Percentiles rank a stretch among this genome's conserved stretches.
phyloP scores from a whole-genome alignment of 805 yeast species.

The Starmerella vitae region DNA sequence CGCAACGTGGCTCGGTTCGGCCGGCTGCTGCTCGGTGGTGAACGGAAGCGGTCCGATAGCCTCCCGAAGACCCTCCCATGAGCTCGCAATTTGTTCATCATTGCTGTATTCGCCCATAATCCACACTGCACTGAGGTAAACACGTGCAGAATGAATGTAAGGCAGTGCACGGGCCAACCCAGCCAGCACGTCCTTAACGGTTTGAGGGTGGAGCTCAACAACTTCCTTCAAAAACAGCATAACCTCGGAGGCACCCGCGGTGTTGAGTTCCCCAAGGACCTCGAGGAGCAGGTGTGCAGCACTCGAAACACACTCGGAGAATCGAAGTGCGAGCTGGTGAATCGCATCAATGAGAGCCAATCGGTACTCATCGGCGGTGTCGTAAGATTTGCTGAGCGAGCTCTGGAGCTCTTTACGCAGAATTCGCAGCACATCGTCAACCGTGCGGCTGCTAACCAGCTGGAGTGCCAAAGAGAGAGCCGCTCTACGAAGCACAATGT shows the following conservation, averaged over 20 bases:
- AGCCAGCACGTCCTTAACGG: slow-evolving; percentile 49
- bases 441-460: slow-evolving; percentile 73
- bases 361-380: slow-evolving; percentile 73
- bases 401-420: slow-evolving; percentile 80
- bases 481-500: slow-evolving; percentile 76
- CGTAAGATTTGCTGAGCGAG: slow-evolving; percentile 50
- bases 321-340: slow-evolving; percentile 74
- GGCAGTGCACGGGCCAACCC: slow-evolving; percentile 52
- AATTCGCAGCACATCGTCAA: slow-evolving; percentile 82
- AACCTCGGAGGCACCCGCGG: slow-evolving; percentile 78
- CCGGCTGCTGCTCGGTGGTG: slow-evolving; percentile 28
- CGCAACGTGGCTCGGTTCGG: slow-evolving; percentile 27
- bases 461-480: slow-evolving; percentile 75
- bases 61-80: slow-evolving; percentile 77
- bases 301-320: slow-evolving; percentile 79
- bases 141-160: slow-evolving; percentile 70
- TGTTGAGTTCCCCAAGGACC: slow-evolving; percentile 65
- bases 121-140: slow-evolving; percentile 90
- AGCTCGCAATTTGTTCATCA: slow-evolving; percentile 60
- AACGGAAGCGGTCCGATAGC: slow-evolving; percentile 89
- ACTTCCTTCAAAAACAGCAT: slow-evolving; percentile 88
- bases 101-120: slow-evolving; percentile 82
- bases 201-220: slow-evolving; percentile 76
- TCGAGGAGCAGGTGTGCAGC: slow-evolving; percentile 83
- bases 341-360: slow-evolving; percentile 78